Evolutionary conservation across 2,329 filamentous ascomycete species (phyloP).

Genomic region (Fusarium tuaranense): DNA sequence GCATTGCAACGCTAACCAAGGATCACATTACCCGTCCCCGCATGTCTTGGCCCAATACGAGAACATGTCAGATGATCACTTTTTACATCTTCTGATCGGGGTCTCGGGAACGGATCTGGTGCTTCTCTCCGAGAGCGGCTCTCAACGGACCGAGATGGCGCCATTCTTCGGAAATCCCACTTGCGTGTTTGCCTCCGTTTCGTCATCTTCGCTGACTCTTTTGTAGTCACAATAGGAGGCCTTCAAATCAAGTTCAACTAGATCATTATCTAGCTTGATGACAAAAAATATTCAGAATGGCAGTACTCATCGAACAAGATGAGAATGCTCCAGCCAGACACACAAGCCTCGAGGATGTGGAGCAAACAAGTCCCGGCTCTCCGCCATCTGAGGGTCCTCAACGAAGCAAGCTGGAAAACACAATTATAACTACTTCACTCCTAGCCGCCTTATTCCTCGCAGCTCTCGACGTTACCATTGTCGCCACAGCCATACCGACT

Average conservation of each 20-base stretch:
- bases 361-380: background rate
- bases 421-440: background rate
- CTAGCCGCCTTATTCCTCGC: background rate
- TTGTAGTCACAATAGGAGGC: background rate
- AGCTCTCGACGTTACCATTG: background rate
- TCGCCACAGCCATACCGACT: constrained; percentile 7
- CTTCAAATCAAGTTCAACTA: background rate
- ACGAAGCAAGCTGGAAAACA: background rate
- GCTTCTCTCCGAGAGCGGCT: background rate
- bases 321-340: background rate
- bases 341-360: background rate
- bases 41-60: background rate
- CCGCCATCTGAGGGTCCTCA: background rate
- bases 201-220: background rate
- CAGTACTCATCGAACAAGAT: background rate
- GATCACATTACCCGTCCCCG: background rate
- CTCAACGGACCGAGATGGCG: background rate
- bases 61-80: background rate
- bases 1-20: background rate
- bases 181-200: background rate
- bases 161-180: background rate
- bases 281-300: background rate
- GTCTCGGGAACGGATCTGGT: background rate
- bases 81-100: background rate
- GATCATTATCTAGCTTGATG: background rate